Evolutionary conservation across 1,284 basidiomycete species (phyloP).

Genomic region (Ustilago curta): DNA sequence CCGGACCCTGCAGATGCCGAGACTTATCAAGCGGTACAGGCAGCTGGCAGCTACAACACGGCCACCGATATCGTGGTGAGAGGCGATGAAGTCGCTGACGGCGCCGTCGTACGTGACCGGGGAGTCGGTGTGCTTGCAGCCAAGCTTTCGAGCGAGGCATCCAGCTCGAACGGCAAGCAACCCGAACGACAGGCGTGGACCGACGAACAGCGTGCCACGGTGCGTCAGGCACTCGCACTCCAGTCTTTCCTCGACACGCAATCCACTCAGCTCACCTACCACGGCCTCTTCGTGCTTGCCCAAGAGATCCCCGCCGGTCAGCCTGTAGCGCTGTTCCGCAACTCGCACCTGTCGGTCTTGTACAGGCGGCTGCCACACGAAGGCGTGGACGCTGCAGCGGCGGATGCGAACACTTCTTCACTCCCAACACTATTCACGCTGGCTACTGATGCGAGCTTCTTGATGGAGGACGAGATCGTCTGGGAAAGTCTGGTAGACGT

Average conservation of each 20-base stretch:
- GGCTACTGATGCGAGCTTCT: conserved; percentile 83
- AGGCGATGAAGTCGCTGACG: conserved; percentile 79
- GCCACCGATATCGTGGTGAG: conserved; percentile 80
- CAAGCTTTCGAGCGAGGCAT: conserved; percentile 74
- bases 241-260: conserved; percentile 76
- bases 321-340: conserved; percentile 85
- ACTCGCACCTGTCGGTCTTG: conserved; percentile 86
- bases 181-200: conserved; percentile 28
- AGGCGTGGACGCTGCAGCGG: conserved; percentile 11
- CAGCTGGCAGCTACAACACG: conserved; percentile 71
- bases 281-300: conserved; percentile 74
- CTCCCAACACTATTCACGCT: conserved; percentile 76
- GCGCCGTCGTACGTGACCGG: conserved; percentile 67
- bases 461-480: conserved; percentile 79
- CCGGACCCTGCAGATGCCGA: conserved; percentile 80
- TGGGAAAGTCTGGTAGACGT: conserved; percentile 91
- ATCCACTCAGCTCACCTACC: conserved; percentile 85
- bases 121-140: conserved; percentile 63
- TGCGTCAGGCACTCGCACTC: conserved; percentile 42
- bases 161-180: conserved; percentile 73
- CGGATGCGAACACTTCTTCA: conserved; percentile 1
- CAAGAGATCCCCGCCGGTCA: conserved; percentile 70
- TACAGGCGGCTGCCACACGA: conserved; percentile 71
- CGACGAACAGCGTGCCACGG: conserved; percentile 22
- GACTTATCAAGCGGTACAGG: conserved; percentile 73